Evolutionary conservation across 768 basidiomycete species (phyloP).

Genomic region (Boletus sp.): DNA sequence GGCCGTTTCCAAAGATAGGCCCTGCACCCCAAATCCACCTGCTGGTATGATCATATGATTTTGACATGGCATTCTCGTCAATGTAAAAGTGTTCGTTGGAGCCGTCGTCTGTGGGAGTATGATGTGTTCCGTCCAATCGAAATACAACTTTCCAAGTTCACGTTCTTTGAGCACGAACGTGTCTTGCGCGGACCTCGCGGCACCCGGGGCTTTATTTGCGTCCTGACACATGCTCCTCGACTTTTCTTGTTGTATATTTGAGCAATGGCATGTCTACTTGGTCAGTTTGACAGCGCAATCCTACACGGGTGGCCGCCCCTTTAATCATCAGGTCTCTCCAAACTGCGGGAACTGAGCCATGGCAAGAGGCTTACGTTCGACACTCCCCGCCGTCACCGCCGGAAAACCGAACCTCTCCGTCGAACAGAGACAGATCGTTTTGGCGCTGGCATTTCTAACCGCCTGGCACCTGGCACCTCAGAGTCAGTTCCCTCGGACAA

Average conservation of each 20-base stretch:
- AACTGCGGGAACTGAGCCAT: too few relatives aligned
- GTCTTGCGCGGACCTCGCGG: constrained; percentile 3
- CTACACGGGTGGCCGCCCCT: too few relatives aligned
- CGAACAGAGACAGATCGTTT: too few relatives aligned
- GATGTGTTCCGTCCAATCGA: not conserved
- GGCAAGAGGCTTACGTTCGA: too few relatives aligned
- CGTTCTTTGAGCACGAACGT: constrained; percentile 6
- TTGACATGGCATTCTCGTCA: not conserved
- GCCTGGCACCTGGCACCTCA: too few relatives aligned
- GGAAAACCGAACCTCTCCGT: too few relatives aligned
- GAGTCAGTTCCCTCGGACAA: too few relatives aligned
- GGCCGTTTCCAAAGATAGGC: not conserved
- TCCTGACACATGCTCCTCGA: not conserved
- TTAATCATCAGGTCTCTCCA: too few relatives aligned
- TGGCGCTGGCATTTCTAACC: too few relatives aligned
- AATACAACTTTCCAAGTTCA: not conserved
- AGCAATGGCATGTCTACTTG: too few relatives aligned
- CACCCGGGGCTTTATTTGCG: not conserved
- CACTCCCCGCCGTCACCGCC: too few relatives aligned
- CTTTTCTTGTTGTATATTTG: not conserved
- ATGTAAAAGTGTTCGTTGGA: not conserved
- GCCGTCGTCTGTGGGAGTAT: not conserved
- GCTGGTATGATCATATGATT: not conserved
- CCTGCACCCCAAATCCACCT: not conserved
- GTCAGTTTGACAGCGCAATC: too few relatives aligned